A percentile compares a stretch with the other conserved stretches of the same genome.
These are phyloP conservation scores for Strobilomyces confusus DNA, from an alignment of 768 basidiomycete species.

Conservation along the genomic window DNA sequence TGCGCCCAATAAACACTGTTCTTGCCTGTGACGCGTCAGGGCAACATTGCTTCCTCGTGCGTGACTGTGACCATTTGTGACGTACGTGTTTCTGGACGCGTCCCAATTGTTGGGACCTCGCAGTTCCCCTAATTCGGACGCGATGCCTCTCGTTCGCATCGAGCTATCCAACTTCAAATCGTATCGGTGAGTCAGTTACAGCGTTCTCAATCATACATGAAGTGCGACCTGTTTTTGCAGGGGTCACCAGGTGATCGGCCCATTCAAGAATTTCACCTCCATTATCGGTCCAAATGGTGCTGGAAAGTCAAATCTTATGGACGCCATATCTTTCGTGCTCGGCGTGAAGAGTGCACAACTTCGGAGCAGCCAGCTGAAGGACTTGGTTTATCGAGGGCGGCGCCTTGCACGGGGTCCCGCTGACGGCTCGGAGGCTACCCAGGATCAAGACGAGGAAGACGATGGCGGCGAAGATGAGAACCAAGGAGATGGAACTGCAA, in stretches of 20 bases:
- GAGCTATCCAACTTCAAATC: slow-evolving; percentile 98
- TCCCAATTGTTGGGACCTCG: background rate
- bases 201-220: background rate
- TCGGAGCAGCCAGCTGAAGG: slow-evolving; percentile 89
- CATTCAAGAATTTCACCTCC: slow-evolving; percentile 91
- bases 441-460: slow-evolving; percentile 47
- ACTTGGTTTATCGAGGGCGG: slow-evolving; percentile 92
- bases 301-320: slow-evolving; percentile 99
- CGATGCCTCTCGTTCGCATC: slow-evolving; percentile 75
- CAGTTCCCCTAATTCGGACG: slow-evolving; percentile 20
- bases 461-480: slow-evolving; percentile 41
- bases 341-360: slow-evolving; percentile 94
- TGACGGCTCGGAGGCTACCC: slow-evolving; percentile 40
- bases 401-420: slow-evolving; percentile 52
- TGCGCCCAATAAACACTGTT: background rate
- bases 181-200: slow-evolving; percentile 54
- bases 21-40: background rate
- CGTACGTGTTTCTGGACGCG: slow-evolving; percentile 24
- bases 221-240: slow-evolving; percentile 32
- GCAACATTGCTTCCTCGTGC: too few relatives aligned
- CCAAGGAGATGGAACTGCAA: slow-evolving; percentile 78
- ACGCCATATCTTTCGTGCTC: slow-evolving; percentile 98
- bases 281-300: slow-evolving; percentile 99
- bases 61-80: slow-evolving; percentile 26
- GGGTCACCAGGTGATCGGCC: slow-evolving; percentile 82